Conservation (phyloP, 305 asterid genomes). For the Solanum hybrid region DNA sequence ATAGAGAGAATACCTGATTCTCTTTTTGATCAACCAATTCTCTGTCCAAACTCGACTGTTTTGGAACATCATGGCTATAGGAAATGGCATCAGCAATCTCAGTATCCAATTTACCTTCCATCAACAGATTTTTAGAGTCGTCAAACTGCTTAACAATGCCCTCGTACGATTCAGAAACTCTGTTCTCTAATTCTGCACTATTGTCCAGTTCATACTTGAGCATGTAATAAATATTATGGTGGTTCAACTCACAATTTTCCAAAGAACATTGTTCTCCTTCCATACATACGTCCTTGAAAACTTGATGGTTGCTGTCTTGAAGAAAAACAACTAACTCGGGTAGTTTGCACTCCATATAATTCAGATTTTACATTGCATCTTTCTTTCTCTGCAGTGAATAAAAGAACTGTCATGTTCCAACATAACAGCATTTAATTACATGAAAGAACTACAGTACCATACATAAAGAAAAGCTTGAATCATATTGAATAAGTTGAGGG, state of each 20-base stretch:
- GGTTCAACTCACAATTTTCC: constrained; percentile 21
- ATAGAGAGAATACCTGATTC: background rate
- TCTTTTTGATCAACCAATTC: background rate
- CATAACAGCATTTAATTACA: background rate
- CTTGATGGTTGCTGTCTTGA: constrained; percentile 1
- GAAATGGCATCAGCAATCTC: background rate
- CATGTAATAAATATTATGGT: constrained; percentile 9
- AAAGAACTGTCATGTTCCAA: background rate
- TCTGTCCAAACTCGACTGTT: background rate
- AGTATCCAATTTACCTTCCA: background rate
- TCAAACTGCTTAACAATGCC: constrained; percentile 5
- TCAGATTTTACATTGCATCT: background rate
- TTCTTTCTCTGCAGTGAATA: background rate
- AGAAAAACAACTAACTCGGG: constrained; percentile 11
- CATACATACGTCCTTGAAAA: background rate
- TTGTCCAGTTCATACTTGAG: constrained; percentile 11
- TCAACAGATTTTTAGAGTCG: constrained; percentile 4
- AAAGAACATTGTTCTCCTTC: background rate
- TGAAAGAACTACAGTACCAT: background rate
- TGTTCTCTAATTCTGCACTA: background rate
- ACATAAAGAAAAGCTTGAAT: background rate
- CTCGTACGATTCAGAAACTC: background rate
- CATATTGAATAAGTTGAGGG: background rate
- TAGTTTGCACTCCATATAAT: constrained; percentile 6
- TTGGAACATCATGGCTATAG: background rate